phyloP scores from a whole-genome alignment of 208 protist genomes.

The Crithidia fasciculata region DNA sequence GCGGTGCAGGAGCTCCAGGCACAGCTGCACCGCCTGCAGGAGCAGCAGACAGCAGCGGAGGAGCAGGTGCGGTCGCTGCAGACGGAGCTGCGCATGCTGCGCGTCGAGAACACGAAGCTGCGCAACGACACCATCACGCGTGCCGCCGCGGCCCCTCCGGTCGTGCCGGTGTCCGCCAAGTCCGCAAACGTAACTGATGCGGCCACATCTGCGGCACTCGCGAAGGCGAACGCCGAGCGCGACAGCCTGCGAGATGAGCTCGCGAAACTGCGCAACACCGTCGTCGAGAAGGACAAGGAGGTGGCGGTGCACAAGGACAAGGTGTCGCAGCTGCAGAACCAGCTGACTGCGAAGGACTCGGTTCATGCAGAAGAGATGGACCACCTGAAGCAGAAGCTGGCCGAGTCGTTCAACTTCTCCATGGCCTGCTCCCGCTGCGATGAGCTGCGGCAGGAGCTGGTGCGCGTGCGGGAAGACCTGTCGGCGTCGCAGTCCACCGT shows the following conservation, averaged over 20 bases:
- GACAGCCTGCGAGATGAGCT: constrained; percentile 50
- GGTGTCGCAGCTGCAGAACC: constrained; percentile 26
- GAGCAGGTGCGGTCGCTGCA: constrained; percentile 26
- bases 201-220: constrained; percentile 9
- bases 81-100: constrained; percentile 18
- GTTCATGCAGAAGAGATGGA: constrained; percentile 22
- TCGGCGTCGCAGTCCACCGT: constrained; percentile 21
- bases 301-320: constrained; percentile 47
- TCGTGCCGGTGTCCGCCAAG: background rate
- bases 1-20: constrained; percentile 45
- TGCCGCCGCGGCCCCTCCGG: background rate
- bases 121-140: constrained; percentile 15
- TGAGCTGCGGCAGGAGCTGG: constrained; percentile 37
- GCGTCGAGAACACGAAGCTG: constrained; percentile 30
- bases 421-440: constrained; percentile 22
- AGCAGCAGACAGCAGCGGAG: constrained; percentile 20
- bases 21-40: constrained; percentile 45
- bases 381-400: constrained; percentile 28
- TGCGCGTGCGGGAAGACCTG: constrained; percentile 24
- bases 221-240: constrained; percentile 38
- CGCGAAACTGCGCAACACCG: constrained; percentile 35
- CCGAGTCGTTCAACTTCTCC: constrained; percentile 25
- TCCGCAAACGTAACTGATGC: constrained; percentile 8
- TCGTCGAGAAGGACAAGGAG: constrained; percentile 63
- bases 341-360: constrained; percentile 26